Base-by-base conservation (phyloP, 352 stramenopile genomes). In the Phytophthora pini region DNA sequence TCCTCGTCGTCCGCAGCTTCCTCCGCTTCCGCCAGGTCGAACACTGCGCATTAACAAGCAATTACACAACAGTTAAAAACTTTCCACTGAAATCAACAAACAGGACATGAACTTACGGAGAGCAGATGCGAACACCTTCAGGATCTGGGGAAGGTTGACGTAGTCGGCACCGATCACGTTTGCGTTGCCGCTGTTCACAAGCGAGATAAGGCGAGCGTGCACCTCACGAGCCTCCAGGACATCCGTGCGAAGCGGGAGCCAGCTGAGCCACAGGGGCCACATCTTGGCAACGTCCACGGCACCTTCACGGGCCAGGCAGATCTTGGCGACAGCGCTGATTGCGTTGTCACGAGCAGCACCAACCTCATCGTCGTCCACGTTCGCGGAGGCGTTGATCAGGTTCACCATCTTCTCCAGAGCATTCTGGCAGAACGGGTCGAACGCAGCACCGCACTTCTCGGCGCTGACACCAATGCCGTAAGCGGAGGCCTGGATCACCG, bases 381-480 rank as follows among this genome's bases (percentile, higher is more conserved):
- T 74, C 22, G 69, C 66, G 38, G 82, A 79, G 20, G 75, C 74
- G 17, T 71, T 79, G 44, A 94, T 80, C 20, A 94, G 39, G 39
- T 85, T 71, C 58, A 90, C 81, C 48, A 94, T 62, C 74, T 92
- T 92, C 57, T 92, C 83, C 10, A 96, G 80, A 39, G 84, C 68
- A 22, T 73, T 67, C 45, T 82, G 73, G 36, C 74, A 84, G 64
- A 92, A 92, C 17, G 84, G 76, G 53, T 86, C 79, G 36, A 96
- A 96, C 5, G 82, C 80, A 17, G 75, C 60, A 32, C 83, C 82
- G 29, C 76, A 83, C 72, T 92, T 92, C 62, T 94, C 85, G 17
- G 88, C 88, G 41, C 83, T 92, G n/a, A 94, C 80, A 53, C 88
- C 88, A 45, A 93, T 84, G 34, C 88, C 88, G 57, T 96, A 96